Base-by-base conservation (phyloP, 768 basidiomycete genomes). In the Rhodocollybia butyracea region DNA sequence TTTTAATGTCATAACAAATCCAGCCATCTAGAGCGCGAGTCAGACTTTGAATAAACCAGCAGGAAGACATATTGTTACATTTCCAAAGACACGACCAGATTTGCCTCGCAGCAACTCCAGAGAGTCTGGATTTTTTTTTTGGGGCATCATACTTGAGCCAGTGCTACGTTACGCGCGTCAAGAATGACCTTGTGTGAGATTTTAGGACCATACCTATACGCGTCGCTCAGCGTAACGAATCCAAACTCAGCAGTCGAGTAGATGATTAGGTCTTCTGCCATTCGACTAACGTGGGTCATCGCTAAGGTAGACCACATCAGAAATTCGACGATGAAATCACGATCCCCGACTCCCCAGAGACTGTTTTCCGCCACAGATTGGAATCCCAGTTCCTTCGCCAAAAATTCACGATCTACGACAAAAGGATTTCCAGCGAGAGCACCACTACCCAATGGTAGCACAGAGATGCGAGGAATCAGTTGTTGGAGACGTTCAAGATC, bases 131-230 rank as follows among this genome's bases (percentile, higher is more conserved):
- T 98, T 98, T 75, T 98, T 99, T 76, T 99, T 98, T 68, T 98
- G 97, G 5, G 97, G 97, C 97, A 99, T 99, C 68, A 99, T 98
- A 61, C 95, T 98, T 38, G 95, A 98, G 6, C 97, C 97, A 41
- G 97, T 99, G 67, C 94, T 98, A 60, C 38, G 48, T 51, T 1
- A 24, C 8, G 1, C 32, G n/a, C 17, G 24, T 26, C 30, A 21
- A 47, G 19, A 51, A 22, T 30, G 24, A 47, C 46, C 22, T 22
- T 39, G 27, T 45, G 10, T 22, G 19, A 6, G 3, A 55, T 29
- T 3, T 27, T 47, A n/a, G n/a, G n/a, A 46, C 66, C 79, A 51
- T 53, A 93, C 95, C 91, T 94, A 72, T 99, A 99, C 4, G 97
- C 97, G 71, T 99, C 97, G 64, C 91, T 94, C 65, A 98, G 70